A percentile compares a stretch with the other conserved stretches of the same genome.
Evolutionary conservation across 2,329 filamentous ascomycete genomes (phyloP).

Genomic region (Zelopaecilomyces penicillatus): DNA sequence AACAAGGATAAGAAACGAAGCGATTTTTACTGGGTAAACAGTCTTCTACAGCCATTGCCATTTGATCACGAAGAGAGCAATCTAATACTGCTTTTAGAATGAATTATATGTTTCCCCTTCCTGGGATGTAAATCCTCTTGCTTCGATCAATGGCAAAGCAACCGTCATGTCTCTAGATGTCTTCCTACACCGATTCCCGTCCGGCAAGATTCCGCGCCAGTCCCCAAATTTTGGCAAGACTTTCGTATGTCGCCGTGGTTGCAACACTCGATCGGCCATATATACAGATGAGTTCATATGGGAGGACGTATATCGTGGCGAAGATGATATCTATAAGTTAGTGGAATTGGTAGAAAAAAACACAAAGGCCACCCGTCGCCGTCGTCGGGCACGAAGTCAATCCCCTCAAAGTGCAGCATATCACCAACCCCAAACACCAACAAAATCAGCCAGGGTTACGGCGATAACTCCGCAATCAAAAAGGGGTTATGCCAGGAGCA

Average conservation of each 20-base stretch:
- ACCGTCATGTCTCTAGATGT: constrained; percentile 63
- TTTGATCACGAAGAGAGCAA: not conserved
- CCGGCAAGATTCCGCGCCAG: constrained; percentile 63
- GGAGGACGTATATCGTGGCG: constrained; percentile 73
- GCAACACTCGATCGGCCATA: constrained; percentile 77
- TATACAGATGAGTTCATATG: constrained; percentile 91
- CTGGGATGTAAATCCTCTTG: constrained; percentile 79
- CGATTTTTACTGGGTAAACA: constrained; percentile 62
- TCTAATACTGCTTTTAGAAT: constrained; percentile 42
- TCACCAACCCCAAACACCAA: constrained; percentile 28
- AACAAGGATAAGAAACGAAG: constrained; percentile 73
- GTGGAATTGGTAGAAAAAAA: constrained; percentile 59
- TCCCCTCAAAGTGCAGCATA: constrained; percentile 27
- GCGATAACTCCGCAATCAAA: constrained; percentile 24
- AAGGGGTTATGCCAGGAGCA: constrained; percentile 22
- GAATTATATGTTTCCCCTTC: constrained; percentile 87
- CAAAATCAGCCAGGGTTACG: constrained; percentile 23
- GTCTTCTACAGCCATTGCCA: not conserved
- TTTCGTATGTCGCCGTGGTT: constrained; percentile 83
- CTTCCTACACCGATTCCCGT: constrained; percentile 64
- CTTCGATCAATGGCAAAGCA: constrained; percentile 85
- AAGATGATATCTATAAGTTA: constrained; percentile 54
- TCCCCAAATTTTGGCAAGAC: constrained; percentile 73
- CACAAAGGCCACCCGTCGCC: constrained; percentile 56
- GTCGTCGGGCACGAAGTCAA: constrained; percentile 22